These are phyloP conservation scores for Ilex asprella DNA, from an alignment of 257 asterid species.

Conservation along the genomic window DNA sequence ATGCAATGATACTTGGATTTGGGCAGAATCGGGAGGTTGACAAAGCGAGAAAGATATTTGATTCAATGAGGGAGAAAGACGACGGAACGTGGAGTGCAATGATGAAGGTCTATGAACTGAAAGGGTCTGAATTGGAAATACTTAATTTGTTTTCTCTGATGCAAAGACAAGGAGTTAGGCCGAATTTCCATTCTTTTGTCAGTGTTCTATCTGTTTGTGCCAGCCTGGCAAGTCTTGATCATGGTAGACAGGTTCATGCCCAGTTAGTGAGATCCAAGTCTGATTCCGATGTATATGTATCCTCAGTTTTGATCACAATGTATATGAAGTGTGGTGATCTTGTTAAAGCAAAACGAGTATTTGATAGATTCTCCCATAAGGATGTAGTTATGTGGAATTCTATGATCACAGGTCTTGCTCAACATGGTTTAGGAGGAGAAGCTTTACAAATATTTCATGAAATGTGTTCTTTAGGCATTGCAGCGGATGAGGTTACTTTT, in stretches of 20 bases:
- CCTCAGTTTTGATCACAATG: slow-evolving; percentile 58
- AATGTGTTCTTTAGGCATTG: neutral
- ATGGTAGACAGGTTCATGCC: slow-evolving; percentile 67
- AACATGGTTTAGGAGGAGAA: slow-evolving; percentile 57
- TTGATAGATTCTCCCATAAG: slow-evolving; percentile 27
- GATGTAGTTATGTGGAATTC: slow-evolving; percentile 78
- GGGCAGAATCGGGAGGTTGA: slow-evolving; percentile 45
- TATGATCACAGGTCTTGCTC: slow-evolving; percentile 18
- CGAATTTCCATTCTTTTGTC: slow-evolving; percentile 21
- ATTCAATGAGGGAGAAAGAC: slow-evolving; percentile 50
- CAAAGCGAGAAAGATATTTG: slow-evolving; percentile 47
- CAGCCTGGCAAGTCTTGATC: slow-evolving; percentile 49
- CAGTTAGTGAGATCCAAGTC: slow-evolving; percentile 33
- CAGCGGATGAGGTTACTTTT: slow-evolving; percentile 44
- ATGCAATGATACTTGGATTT: slow-evolving; percentile 50
- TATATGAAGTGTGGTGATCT: slow-evolving; percentile 76
- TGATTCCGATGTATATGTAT: slow-evolving; percentile 40
- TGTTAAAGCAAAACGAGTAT: slow-evolving; percentile 10
- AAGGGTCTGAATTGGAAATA: slow-evolving; percentile 28
- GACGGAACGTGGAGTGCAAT: slow-evolving; percentile 67
- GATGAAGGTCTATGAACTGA: slow-evolving; percentile 15
- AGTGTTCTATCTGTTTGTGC: slow-evolving; percentile 66
- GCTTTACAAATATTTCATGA: slow-evolving; percentile 25
- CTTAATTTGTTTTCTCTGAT: slow-evolving; percentile 45
- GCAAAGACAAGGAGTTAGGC: slow-evolving; percentile 39